These are phyloP conservation scores for Aspergillus tamarii DNA, from an alignment of 2,329 filamentous ascomycete genomes.

Conservation along the genomic window DNA sequence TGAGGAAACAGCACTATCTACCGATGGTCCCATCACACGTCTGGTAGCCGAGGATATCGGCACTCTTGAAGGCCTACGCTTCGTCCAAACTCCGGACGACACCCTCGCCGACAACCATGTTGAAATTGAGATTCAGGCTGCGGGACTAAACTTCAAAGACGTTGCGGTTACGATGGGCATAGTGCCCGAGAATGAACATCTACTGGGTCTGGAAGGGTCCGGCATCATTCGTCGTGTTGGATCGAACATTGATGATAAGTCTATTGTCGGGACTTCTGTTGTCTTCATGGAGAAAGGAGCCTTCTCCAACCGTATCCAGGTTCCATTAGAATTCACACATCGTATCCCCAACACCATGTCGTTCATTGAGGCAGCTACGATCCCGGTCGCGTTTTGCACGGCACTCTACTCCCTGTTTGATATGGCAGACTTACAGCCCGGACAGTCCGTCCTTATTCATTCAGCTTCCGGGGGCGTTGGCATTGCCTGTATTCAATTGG, in stretches of 20 bases:
- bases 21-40: background rate
- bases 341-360: constrained; percentile 31
- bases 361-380: constrained; percentile 32
- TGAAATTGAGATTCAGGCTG: constrained; percentile 27
- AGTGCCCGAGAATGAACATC: constrained; percentile 29
- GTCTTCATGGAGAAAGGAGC: constrained; percentile 11
- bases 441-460: constrained; percentile 27
- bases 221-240: constrained; percentile 42
- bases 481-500: constrained; percentile 24
- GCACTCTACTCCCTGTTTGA: constrained; percentile 28
- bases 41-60: constrained; percentile 11
- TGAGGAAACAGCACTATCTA: background rate
- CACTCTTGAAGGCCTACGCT: constrained; percentile 15
- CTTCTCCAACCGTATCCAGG: constrained; percentile 16
- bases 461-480: constrained; percentile 25
- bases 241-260: constrained; percentile 24
- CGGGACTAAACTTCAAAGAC: constrained; percentile 26
- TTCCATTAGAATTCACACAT: constrained; percentile 14
- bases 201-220: constrained; percentile 49
- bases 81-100: constrained; percentile 8
- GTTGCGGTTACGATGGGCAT: constrained; percentile 24
- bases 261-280: constrained; percentile 46
- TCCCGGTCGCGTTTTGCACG: constrained; percentile 28
- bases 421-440: constrained; percentile 19
- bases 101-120: constrained; percentile 20